These are phyloP conservation scores for Xylaria hypoxylon DNA, from an alignment of 2,329 filamentous ascomycete species.

Conservation along the genomic window DNA sequence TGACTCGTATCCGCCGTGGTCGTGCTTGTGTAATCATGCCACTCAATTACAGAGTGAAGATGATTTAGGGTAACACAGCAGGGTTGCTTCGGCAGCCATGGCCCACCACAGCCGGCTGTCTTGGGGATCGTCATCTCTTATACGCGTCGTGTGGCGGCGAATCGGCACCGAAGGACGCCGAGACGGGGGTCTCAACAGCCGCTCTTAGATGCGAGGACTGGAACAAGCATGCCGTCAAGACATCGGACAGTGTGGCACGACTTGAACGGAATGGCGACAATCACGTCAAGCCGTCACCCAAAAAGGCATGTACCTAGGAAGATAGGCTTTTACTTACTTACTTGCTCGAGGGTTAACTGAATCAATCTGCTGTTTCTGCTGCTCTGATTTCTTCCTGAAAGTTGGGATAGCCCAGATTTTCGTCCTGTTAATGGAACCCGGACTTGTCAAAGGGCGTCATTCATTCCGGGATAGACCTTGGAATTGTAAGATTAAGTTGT, in stretches of 20 bases:
- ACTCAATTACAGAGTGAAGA: background rate
- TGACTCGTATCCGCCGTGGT: constrained; percentile 43
- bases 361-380: background rate
- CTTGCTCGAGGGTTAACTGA: constrained; percentile 4
- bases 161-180: constrained; percentile 41
- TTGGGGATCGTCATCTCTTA: constrained; percentile 22
- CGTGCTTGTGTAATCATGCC: constrained; percentile 39
- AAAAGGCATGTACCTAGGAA: background rate
- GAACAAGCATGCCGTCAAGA: constrained; percentile 35
- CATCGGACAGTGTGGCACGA: constrained; percentile 13
- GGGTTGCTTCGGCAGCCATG: constrained; percentile 15
- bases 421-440: background rate
- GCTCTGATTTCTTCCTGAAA: background rate
- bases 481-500: background rate
- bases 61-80: constrained; percentile 20
- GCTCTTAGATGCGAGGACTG: constrained; percentile 28
- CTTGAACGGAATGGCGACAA: background rate
- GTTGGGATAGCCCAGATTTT: background rate
- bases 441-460: constrained; percentile 1
- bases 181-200: constrained; percentile 40
- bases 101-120: constrained; percentile 17
- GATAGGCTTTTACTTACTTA: background rate
- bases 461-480: constrained; percentile 7
- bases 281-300: background rate
- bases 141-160: constrained; percentile 30